Evolutionary conservation across 2,329 filamentous ascomycete species (phyloP).

Genomic region (Blastomyces silverae): DNA sequence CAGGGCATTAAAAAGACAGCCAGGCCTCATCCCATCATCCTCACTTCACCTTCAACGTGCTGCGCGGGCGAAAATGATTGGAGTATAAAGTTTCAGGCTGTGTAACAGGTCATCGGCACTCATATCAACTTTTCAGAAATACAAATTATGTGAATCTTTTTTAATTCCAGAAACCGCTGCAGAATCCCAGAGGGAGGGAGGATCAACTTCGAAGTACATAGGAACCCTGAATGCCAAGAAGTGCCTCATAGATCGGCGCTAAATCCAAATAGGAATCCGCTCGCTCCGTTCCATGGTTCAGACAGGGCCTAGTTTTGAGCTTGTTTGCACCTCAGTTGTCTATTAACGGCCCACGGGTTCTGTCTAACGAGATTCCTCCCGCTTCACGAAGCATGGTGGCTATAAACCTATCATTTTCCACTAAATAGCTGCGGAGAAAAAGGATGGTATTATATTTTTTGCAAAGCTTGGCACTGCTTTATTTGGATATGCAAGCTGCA

Average conservation of each 20-base stretch:
- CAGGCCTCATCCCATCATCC: not conserved
- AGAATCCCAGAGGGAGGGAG: not conserved
- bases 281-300: not conserved
- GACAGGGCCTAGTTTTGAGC: not conserved
- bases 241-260: not conserved
- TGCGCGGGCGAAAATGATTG: not conserved
- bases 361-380: not conserved
- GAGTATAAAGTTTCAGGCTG: not conserved
- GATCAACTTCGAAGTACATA: not conserved
- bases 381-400: not conserved
- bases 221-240: not conserved
- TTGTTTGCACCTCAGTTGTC: constrained; percentile 5
- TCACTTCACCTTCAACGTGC: not conserved
- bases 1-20: too few species aligned
- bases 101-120: not conserved
- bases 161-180: not conserved
- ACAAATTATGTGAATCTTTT: not conserved
- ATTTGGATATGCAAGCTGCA: not conserved
- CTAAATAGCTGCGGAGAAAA: not conserved
- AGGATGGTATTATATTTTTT: not conserved
- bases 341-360: too few species aligned
- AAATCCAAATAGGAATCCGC: constrained; percentile 4
- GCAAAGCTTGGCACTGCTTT: not conserved
- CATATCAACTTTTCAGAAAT: not conserved
- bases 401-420: not conserved